Evolutionary conservation across 768 basidiomycete species (phyloP).

Genomic region (Rhodotorula diobovata): DNA sequence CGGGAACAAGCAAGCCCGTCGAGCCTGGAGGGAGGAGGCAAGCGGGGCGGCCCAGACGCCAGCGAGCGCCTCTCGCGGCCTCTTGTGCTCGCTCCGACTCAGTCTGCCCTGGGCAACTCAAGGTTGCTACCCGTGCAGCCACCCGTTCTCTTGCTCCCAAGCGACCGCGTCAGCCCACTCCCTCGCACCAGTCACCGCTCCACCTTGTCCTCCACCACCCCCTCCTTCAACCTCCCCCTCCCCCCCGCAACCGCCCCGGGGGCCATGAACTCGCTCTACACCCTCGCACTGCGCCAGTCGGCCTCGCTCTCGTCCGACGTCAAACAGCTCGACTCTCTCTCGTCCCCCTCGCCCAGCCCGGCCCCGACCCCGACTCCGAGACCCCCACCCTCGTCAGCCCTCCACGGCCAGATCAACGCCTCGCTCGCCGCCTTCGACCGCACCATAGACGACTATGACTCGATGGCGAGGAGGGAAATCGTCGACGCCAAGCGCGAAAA

Average conservation of each 20-base stretch:
- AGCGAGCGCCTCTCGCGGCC: too few relatives aligned
- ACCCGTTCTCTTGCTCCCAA: too few relatives aligned
- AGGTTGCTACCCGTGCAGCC: too few relatives aligned
- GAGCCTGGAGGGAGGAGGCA: too few relatives aligned
- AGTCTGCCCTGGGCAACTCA: too few relatives aligned
- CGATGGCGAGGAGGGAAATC: conserved; percentile 92
- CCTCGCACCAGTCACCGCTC: too few relatives aligned
- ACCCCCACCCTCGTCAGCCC: conserved; percentile 42
- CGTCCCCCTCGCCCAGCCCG: conserved; percentile 58
- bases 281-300: conserved; percentile 85
- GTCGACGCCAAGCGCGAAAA: conserved; percentile 96
- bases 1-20: too few relatives aligned
- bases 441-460: conserved; percentile 94
- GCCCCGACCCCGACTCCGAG: conserved; percentile 54
- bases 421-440: conserved; percentile 89
- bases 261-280: conserved; percentile 89
- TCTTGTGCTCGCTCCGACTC: too few relatives aligned
- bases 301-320: conserved; percentile 82
- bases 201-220: not conserved
- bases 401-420: conserved; percentile 92
- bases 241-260: not conserved
- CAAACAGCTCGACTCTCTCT: conserved; percentile 72
- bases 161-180: too few relatives aligned
- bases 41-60: too few relatives aligned
- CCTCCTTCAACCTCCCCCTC: not conserved